Evolutionary conservation across 1,284 basidiomycete species (phyloP), one percentile per base, ranked within the genome.

Genomic region (Stygiomarasmius scandens): DNA sequence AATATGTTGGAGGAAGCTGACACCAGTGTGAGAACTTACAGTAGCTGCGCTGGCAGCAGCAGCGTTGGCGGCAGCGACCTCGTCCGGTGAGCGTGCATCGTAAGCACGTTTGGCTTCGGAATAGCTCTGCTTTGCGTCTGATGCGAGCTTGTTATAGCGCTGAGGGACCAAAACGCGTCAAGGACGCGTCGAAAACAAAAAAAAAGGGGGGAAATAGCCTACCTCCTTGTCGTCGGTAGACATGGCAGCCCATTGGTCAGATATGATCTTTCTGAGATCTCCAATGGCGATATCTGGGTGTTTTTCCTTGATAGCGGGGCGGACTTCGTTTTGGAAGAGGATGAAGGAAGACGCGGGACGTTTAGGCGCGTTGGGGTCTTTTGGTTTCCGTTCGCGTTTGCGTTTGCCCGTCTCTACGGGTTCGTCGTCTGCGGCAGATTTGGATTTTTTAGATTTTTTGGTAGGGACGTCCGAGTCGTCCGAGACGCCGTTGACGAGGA

Each of bases 331-430:
- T 75, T 98, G 96, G 83, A 92, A 99, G 66, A 97, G 80, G 70
- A 99, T 87, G 78, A 98, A 99, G 19, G 95, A 95, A 19, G 93
- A 94, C 20, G 95, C 84, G 24, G 96, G 95, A 16, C 95, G 88
- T 75, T 97, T 98, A 44, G 96, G 96, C 58, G 94, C 94, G 71
- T 95, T 90, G 34, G 95, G 95, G 71, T 99, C 96, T 71, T 88
- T 94, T 38, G 51, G 51, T 56, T 75, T 73, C 66, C 88, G 89
- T 68, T 69, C 73, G 59, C 85, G 89, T 68, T 80, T 86, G 52
- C 77, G 77, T 62, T 78, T 81, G 41, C 62, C 61, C 43, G 70
- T 76, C 0, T 75, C 77, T 9, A 67, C 77, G 4, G 77, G 82
- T 23, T 72, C 76, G 27, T 75, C 75, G 24, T 45, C n/a, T 9